phyloP scores from a whole-genome alignment of 1,284 basidiomycete genomes.

The Ceratobasidium sp. region DNA sequence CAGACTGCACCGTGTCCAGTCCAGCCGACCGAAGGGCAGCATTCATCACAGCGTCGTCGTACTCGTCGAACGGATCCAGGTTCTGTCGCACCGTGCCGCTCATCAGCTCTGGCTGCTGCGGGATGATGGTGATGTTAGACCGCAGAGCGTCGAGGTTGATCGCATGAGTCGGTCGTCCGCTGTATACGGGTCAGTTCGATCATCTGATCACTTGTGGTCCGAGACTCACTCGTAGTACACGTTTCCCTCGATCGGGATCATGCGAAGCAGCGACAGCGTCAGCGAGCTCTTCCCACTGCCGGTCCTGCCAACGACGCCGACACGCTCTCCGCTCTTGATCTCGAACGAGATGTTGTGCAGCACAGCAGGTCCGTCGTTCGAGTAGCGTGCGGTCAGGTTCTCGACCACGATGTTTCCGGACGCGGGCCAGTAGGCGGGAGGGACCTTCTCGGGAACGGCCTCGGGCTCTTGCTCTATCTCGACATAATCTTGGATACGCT shows the following conservation, averaged over 20 bases:
- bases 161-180: slow-evolving; percentile 46
- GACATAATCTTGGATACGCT: slow-evolving; percentile 53
- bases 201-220: not conserved
- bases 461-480: slow-evolving; percentile 51
- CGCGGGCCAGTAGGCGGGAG: slow-evolving; percentile 53
- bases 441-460: slow-evolving; percentile 44
- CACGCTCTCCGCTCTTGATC: slow-evolving; percentile 64
- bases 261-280: slow-evolving; percentile 52
- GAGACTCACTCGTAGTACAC: slow-evolving; percentile 51
- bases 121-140: slow-evolving; percentile 53
- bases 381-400: slow-evolving; percentile 50
- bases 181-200: not conserved
- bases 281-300: slow-evolving; percentile 66
- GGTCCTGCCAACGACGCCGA: slow-evolving; percentile 74
- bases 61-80: slow-evolving; percentile 78
- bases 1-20: slow-evolving; percentile 44
- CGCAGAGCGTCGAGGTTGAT: slow-evolving; percentile 67
- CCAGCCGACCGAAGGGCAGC: slow-evolving; percentile 56
- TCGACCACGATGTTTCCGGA: slow-evolving; percentile 51
- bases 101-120: slow-evolving; percentile 65
- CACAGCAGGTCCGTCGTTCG: not conserved
- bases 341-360: slow-evolving; percentile 58
- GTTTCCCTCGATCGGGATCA: slow-evolving; percentile 63
- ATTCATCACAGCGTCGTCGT: slow-evolving; percentile 58
- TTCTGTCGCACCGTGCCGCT: slow-evolving; percentile 63